Base-by-base conservation (phyloP, 768 basidiomycete species). In the Lanmaoa rubissima region DNA sequence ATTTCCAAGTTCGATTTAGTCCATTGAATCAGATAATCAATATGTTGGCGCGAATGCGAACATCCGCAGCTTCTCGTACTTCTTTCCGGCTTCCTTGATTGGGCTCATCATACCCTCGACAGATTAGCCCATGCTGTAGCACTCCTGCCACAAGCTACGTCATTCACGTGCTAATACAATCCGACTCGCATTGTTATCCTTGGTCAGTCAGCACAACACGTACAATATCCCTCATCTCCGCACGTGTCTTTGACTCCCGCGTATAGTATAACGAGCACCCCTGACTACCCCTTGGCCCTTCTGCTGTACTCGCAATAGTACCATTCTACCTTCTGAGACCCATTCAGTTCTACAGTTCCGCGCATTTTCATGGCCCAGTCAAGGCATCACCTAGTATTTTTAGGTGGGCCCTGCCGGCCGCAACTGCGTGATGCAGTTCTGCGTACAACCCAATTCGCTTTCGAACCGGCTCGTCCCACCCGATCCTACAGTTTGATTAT, bases 201-300 rank as follows among this genome's bases (percentile, higher is more conserved):
- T 28, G 42, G 12, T 28, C 46, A 26, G 24, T 48, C 45, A 49
- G 26, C 24, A 53, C 34, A 28, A 38, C 36, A 38, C 52, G 36
- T 50, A 45, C 28, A 28, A 28, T 19, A 7, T 21, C n/a, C 11
- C 32, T 5, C 39, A 21, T 39, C 14, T 7, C 5, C 2, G 3
- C 47, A 58, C 54, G 55, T 60, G 55, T 52, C 45, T 60, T 52
- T 57, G 54, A 48, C 58, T 54, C 41, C n/a, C 36, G 26, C 36
- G 19, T 28, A 21, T 24, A 42, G 46, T 55, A 35, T 43, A 19
- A 10, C 21, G 40, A 24, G 19, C 14, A 4, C 19, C 16, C 19
- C 6, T 31, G 28, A n/a, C 11, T 31, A 17, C 6, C 24, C 35
- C 11, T 35, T n/a, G 21, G 24, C 12, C 49, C 36, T 12, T 16